Base-by-base conservation (phyloP, 225 moss, liverwort and hornwort species). In the Polytrichum formosum region DNA sequence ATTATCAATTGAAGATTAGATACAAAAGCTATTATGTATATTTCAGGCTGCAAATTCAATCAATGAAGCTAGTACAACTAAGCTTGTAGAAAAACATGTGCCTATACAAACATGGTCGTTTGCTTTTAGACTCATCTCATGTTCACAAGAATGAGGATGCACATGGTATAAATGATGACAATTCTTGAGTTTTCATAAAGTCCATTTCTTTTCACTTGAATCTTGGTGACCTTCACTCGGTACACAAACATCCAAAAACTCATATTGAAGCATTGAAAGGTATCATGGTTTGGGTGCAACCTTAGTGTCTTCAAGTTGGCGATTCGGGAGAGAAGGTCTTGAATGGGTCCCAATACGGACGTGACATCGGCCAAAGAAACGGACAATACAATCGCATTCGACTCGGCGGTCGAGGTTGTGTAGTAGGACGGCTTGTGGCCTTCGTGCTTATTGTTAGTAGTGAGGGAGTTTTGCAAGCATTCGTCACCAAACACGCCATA, bases 401-500 rank as follows among this genome's bases (percentile, higher is more conserved):
- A 84, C 63, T 93, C 90, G 37, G 80, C 77, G 63, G 87, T 76
- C 16, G 90, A 86, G 33, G 89, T 90, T 10, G 85, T 70, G 76
- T 72, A 79, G 65, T 85, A 85, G 1, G 82, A 82, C 60, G 85
- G 82, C 60, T 85, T 85, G 64, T 85, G 85, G 46, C 66, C 79
- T 46, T 85, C 82, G 63, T 75, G 62, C 72, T 75, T 82, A 25
- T 79, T 29, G 6, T 29, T 30, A 30, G 30, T 30, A 0, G 58
- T 6, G 16, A 46, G 46, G 16, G 85, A 82, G 33, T 77, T 85
- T 37, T 85, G 91, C 61, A 96, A 67, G 61, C 93, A 93, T 64
- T 96, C 96, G 60, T 93, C 96, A 76, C 96, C 96, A 74, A 96
- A 93, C 54, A 96, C 90, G 64, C 90, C 87, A 75, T 87, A 96